Evolutionary conservation across 345 rosid genomes (phyloP).

Genomic region (Ailanthus altissimus): DNA sequence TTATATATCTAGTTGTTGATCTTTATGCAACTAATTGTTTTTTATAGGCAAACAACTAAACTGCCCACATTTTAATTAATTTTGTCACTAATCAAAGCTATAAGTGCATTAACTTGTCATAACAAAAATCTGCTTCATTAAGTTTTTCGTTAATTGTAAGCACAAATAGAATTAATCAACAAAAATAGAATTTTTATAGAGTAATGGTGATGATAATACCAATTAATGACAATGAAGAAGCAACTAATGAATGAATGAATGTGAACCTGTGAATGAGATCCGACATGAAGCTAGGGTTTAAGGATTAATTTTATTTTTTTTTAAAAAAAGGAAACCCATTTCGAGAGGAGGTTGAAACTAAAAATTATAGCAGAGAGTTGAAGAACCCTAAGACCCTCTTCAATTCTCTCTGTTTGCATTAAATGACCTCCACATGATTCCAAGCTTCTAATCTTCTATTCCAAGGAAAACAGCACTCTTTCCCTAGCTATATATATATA

Average conservation of each 20-base stretch:
- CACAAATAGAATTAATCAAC: too few relatives aligned
- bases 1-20: too few relatives aligned
- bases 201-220: too few relatives aligned
- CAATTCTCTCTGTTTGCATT: slow-evolving; percentile 50
- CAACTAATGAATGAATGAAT: slow-evolving; percentile 24
- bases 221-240: background rate
- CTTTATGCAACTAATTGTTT: too few relatives aligned
- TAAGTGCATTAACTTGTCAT: too few relatives aligned
- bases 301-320: slow-evolving; percentile 35
- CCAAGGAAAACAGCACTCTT: slow-evolving; percentile 37
- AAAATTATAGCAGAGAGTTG: slow-evolving; percentile 30
- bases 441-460: slow-evolving; percentile 54
- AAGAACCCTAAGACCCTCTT: slow-evolving; percentile 46
- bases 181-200: too few relatives aligned
- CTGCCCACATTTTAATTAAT: too few relatives aligned
- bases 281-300: slow-evolving; percentile 49
- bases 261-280: slow-evolving; percentile 44
- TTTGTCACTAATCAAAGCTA: too few relatives aligned
- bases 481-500: slow-evolving; percentile 36
- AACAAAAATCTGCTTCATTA: too few relatives aligned
- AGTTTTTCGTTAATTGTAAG: too few relatives aligned
- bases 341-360: slow-evolving; percentile 38
- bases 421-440: slow-evolving; percentile 68
- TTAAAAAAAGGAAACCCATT: slow-evolving; percentile 35
- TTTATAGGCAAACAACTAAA: too few relatives aligned